Base-by-base conservation (phyloP, 140 eudicot species). In the Flaveria floridana region DNA sequence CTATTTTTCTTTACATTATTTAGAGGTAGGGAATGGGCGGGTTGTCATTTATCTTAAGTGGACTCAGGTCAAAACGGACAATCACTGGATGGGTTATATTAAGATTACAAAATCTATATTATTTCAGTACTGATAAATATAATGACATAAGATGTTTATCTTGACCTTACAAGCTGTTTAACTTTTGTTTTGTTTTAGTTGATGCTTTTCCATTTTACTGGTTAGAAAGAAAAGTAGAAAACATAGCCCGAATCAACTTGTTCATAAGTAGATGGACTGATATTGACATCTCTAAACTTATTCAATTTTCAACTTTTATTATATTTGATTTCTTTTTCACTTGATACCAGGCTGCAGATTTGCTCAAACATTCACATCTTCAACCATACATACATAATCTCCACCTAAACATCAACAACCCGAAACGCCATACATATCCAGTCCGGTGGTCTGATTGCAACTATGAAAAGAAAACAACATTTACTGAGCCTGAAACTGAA, bases 331-430 rank as follows among this genome's bases (percentile, higher is more conserved):
- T 55, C 34, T 69, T 52, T 26, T 16, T 41, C 21, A 39, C 75
- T 73, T 75, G 53, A 70, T 50, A 41, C 37, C 87, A 94, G 99
- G 99, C 99, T 82, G 92, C 95, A 44, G 97, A 91, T 63, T 85
- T 94, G 79, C 99, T 94, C 55, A 87, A 81, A 75, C 97, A 90
- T 65, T 87, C 96, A 34, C 89, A 87, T 83, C 96, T 94, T 48
- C 96, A 87, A 78, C 89, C 90, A 46, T 80, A 90, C 62, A 77
- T 93, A 66, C 75, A 88, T 46, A 78, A 66, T 58, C 83, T 89
- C 55, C 83, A 86, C 76, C 82, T 86, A 68, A 85, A 80, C 30
- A 30, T 65, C 26, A 86, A 76, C 75, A 82, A 72, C 72, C 91
- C 97, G 44, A 85, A 89, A 76, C 77, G 86, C 75, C 82, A 81